Base-by-base conservation (phyloP, 2,329 filamentous ascomycete species). In the Aureobasidium sp. region DNA sequence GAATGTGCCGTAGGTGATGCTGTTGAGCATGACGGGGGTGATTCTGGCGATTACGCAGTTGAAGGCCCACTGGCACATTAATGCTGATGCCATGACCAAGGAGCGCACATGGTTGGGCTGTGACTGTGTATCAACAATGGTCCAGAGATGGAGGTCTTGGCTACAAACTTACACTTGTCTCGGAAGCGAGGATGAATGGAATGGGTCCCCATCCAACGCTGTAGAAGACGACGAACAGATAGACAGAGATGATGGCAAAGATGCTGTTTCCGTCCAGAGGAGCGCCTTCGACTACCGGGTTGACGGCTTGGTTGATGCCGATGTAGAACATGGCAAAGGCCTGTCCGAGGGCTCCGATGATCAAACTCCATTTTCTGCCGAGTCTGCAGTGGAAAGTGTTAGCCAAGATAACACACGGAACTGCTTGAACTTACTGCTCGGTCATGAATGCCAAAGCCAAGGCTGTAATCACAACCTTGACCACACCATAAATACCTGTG, bases 181-280 rank as follows among this genome's bases (percentile, higher is more conserved):
- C 75, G 6, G 72, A 73, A 10, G 69, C 69, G n/a, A 78, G 68
- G 19, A 78, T 71, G 61, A 75, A 78, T 0, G 76, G 75, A 7
- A 74, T 75, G 0, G 75, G 75, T 5, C 76, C 76, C 75, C 75
- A 78, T 21, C 69, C 75, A 57, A 77, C 76, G 2, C 70, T 74
- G 67, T 77, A 78, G 65, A 77, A 77, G 10, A 77, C 74, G 8
- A 77, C 76, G 57, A 77, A 78, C 7, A 77, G 69, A 62, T 80
- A 80, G 5, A 81, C 76, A 67, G 79, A 81, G 55, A 81, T 74
- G 69, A 81, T 79, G 9, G 77, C 74, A 51, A 81, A 76, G 49
- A 73, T 74, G 47, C 86, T 86, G 11, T 86, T 84, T 0, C 83
- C 76, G 1, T 85, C 81, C 21, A 88, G 83, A 5, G 76, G 67